Conservation (phyloP, 2,329 filamentous ascomycete genomes). For the Fusarium sp. region DNA sequence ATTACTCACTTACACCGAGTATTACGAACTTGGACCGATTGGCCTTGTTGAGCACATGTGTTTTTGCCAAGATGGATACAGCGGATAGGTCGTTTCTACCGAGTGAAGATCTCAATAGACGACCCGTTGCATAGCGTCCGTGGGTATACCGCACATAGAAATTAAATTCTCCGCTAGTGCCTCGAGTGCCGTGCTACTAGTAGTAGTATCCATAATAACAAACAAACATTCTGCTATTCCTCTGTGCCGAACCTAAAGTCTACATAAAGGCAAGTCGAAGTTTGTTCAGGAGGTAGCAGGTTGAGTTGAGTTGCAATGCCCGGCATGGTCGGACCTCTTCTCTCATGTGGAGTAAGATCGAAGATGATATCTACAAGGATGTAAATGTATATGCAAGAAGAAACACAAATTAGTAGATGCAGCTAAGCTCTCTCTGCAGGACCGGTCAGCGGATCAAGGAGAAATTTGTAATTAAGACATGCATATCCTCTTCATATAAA, state of each 20-base stretch:
- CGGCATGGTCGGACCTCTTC: slow-evolving; percentile 11
- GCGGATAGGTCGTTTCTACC: slow-evolving; percentile 10
- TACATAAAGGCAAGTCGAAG: background rate
- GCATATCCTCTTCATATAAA: slow-evolving; percentile 25
- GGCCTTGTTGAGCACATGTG: background rate
- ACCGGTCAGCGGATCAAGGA: slow-evolving; percentile 10
- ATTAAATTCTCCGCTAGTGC: slow-evolving; percentile 24
- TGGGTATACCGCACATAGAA: background rate
- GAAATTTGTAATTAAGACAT: slow-evolving; percentile 24
- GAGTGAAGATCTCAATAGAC: slow-evolving; percentile 38
- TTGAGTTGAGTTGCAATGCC: background rate
- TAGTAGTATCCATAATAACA: background rate
- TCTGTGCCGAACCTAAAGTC: background rate
- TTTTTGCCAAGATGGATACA: slow-evolving; percentile 6
- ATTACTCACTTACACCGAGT: background rate
- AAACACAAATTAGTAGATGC: background rate
- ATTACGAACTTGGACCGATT: background rate
- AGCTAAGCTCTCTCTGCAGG: slow-evolving; percentile 1
- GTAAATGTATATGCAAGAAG: background rate
- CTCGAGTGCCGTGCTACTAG: background rate
- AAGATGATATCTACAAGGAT: background rate
- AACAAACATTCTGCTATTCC: background rate
- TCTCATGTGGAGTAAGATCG: background rate
- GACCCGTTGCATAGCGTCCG: slow-evolving; percentile 13
- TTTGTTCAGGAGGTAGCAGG: background rate